A percentile compares a stretch with the other conserved stretches of the same genome.
phyloP scores from a whole-genome alignment of 2,329 filamentous ascomycete genomes.

The Fusarium azukiicola region DNA sequence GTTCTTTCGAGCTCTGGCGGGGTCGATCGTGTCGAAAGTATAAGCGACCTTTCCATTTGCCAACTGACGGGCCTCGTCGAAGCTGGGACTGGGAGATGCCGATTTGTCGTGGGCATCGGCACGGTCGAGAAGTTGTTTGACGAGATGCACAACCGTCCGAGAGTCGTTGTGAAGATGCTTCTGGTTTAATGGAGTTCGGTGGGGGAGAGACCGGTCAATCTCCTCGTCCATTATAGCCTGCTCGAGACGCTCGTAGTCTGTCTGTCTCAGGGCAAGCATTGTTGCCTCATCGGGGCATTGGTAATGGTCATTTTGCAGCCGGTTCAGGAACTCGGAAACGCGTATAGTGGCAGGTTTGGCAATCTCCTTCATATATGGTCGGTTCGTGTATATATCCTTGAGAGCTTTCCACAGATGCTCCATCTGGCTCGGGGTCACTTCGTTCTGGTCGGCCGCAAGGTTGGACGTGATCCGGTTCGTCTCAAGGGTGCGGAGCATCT shows the following conservation, averaged over 20 bases:
- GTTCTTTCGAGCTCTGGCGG: conserved; percentile 50
- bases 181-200: conserved; percentile 50
- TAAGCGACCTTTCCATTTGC: conserved; percentile 44
- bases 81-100: conserved; percentile 51
- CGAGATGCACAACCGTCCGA: conserved; percentile 52
- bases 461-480: conserved; percentile 37
- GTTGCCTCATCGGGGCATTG: conserved; percentile 47
- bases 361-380: conserved; percentile 63
- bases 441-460: conserved; percentile 29
- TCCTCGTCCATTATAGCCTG: conserved; percentile 56
- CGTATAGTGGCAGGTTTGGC: conserved; percentile 55
- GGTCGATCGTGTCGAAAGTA: conserved; percentile 56
- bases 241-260: conserved; percentile 58
- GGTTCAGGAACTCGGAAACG: conserved; percentile 53
- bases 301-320: conserved; percentile 57
- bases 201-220: conserved; percentile 38
- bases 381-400: conserved; percentile 56
- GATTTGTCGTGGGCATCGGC: conserved; percentile 50
- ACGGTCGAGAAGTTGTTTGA: conserved; percentile 57
- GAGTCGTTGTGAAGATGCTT: conserved; percentile 56
- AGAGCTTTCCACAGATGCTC: conserved; percentile 57
- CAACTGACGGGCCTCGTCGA: conserved; percentile 56
- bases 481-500: conserved; percentile 58
- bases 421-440: conserved; percentile 56
- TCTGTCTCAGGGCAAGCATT: conserved; percentile 47